Evolutionary conservation across 495 filamentous ascomycete genomes (phyloP), one percentile per base, ranked within the genome.

Genomic region (Aspergillus bridgeri): DNA sequence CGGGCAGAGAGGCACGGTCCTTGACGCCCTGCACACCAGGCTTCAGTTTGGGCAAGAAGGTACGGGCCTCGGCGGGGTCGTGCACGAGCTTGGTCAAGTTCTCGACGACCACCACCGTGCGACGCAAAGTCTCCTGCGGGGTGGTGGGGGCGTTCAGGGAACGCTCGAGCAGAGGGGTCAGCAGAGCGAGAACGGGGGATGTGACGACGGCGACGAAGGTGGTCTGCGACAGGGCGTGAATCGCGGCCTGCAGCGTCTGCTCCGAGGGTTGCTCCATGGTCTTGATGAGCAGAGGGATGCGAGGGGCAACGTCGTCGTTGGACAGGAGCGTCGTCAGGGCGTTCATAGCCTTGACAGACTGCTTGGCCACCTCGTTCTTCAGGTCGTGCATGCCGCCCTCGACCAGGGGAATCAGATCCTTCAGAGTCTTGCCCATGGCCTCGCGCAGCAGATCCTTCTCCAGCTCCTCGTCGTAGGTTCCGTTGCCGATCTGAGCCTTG

Each of bases 51-150:
- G 94, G 94, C 65, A 99, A 79, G 82, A 99, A 99, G 60, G 91
- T 90, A 45, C 95, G 83, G 19, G 94, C 94, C 76, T 99, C 94
- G 29, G 96, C 84, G 6, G 94, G 94, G 68, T 99, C 95, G 72
- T 99, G 94, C 23, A 99, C 94, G 24, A 99, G 82, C 79, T 96
- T 99, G 48, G 94, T 99, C 76, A 99, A 74, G 72, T 99, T 99
- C 77, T 99, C 94, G 25, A 95, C 90, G n/a, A 99, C 96, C 18
- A 98, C 90, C 20, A 95, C 91, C 4, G 93, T 96, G 69, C 97
- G 95, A 33, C 94, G 87, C 29, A 98, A 79, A 3, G 97, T 94
- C 75, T 98, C 94, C 73, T 98, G 94, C 15, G 89, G 83, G 8
- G 94, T 99, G 13, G 82, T 80, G 5, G 93, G 94, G 43, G 88